phyloP scores from a whole-genome alignment of 2,329 filamentous ascomycete species.

The Didymosphaeria variabile region DNA sequence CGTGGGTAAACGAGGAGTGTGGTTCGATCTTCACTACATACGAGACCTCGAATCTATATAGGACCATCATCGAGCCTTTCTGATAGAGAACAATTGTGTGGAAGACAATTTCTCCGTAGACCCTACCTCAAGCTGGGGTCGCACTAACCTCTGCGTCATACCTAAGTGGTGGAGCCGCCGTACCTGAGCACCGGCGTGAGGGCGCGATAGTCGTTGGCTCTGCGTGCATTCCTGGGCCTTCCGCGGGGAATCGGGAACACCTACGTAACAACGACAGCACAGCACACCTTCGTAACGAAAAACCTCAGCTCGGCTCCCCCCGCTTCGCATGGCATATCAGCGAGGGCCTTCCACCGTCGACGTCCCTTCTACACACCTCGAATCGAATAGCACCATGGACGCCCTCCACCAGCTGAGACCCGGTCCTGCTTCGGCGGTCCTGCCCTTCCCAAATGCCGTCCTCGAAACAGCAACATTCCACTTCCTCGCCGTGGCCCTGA shows the following conservation, averaged over 20 bases:
- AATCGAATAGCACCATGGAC: no score
- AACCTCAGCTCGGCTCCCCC: no score
- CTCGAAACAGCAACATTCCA: slow-evolving; percentile 15
- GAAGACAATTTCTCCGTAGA: no score
- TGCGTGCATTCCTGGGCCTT: not conserved
- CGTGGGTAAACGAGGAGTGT: not conserved
- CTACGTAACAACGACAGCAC: slow-evolving; percentile 2
- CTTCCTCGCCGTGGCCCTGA: slow-evolving; percentile 29
- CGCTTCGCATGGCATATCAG: no score
- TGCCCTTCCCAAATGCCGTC: not conserved
- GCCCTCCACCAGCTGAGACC: no score
- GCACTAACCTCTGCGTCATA: not conserved
- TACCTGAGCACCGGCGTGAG: not conserved
- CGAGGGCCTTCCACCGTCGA: no score
- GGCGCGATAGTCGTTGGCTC: not conserved
- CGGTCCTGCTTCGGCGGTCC: not conserved
- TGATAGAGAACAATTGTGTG: no score
- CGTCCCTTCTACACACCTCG: no score
- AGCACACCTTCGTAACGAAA: no score
- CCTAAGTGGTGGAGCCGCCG: not conserved
- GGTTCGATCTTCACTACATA: no score
- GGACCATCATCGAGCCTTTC: no score
- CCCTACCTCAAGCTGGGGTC: not conserved
- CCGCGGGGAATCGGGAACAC: not conserved
- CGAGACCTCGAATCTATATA: no score